Evolutionary conservation across 192 early-diverging fungal species (phyloP), one percentile per base, ranked within the genome.

Genomic region (Rhizophlyctis rosea): DNA sequence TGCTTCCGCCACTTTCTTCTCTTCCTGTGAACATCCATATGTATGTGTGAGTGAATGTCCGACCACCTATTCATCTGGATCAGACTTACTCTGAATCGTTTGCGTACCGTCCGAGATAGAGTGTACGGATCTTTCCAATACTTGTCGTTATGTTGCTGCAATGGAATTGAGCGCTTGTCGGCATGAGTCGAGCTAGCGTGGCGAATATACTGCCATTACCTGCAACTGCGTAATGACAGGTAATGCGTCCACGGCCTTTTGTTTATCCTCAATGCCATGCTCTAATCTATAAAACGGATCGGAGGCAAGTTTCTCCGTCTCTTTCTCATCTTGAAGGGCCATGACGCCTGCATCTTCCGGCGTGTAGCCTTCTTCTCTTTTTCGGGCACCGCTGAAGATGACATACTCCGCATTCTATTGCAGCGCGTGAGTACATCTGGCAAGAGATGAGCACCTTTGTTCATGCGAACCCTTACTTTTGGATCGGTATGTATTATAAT

Each of bases 401-500:
- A 78, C 63, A 68, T 93, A 93, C 29, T 75, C 64, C 13, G 84
- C 71, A 62, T 87, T 88, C 86, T 89, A 66, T 31, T 62, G n/a
- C 4, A 18, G 39, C 25, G 18, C 11, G 32, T 59, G 60, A 27
- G 23, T 25, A 9, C 3, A 3, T 16, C 18, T 7, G 48, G 29
- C 30, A 29, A 23, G 16, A 44, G 4, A 24, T 58, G 57, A 64
- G 23, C 34, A 21, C 24, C 24, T 13, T 33, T n/a, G 36, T 58
- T 51, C 35, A 34, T 30, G 18, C 39, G 39, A 13, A 44, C 9
- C 18, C 7, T 21, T 76, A 90, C 86, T 78, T 94, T 93, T 21
- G 95, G 94, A 65, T 97, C 90, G 1, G 95, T 97, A n/a, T 87
- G 90, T 24, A 97, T 92, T 65, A 92, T 91, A 34, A 97, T 87